These are phyloP conservation scores for Monosporascus sp. DNA, from an alignment of 2,329 filamentous ascomycete species.

Conservation along the genomic window DNA sequence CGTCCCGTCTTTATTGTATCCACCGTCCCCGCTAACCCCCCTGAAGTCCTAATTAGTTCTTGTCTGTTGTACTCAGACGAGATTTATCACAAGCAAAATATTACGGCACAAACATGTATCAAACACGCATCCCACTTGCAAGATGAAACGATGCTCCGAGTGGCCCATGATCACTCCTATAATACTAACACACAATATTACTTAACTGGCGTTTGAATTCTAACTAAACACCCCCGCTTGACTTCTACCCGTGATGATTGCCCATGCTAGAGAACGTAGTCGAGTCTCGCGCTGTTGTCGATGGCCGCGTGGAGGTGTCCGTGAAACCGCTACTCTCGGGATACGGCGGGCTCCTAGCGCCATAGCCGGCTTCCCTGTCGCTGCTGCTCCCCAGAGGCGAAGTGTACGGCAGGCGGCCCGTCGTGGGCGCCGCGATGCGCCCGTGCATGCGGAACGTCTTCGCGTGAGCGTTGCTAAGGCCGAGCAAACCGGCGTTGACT, in stretches of 20 bases:
- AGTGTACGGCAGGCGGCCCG: constrained; percentile 15
- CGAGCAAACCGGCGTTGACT: constrained; percentile 47
- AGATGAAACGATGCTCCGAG: no score
- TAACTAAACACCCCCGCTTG: no score
- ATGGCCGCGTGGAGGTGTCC: background rate
- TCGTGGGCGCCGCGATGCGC: constrained; percentile 34
- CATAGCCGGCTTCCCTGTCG: background rate
- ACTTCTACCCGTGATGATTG: background rate
- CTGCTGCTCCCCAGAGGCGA: background rate
- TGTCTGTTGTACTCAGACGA: no score
- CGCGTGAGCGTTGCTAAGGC: constrained; percentile 47
- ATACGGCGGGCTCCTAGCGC: constrained; percentile 1
- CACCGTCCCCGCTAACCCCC: no score
- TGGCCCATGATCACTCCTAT: no score
- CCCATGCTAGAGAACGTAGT: background rate
- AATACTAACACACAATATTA: no score
- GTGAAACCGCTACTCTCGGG: background rate
- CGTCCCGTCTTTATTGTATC: no score
- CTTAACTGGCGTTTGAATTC: background rate
- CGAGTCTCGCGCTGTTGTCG: background rate
- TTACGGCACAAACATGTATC: no score
- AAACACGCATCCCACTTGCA: no score
- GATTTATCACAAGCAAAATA: no score
- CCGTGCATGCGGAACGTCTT: constrained; percentile 47
- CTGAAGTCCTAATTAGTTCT: no score